Conservation (phyloP, 1,284 basidiomycete genomes). For the Cutaneotrichosporon arboriforme region DNA sequence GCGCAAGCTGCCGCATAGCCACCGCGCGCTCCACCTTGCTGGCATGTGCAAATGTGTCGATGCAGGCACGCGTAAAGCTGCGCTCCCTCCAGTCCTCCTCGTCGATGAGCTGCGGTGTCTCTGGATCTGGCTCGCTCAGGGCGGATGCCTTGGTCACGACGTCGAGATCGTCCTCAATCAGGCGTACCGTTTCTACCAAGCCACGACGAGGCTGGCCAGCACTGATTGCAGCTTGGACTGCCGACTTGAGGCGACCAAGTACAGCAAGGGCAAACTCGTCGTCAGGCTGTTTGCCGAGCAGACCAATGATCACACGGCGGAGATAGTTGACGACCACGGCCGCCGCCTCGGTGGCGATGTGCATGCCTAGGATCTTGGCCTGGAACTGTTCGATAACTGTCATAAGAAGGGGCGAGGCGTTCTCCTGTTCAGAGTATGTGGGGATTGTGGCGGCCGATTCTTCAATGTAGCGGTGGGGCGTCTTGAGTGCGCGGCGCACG, state of each 20-base stretch:
- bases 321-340: slow-evolving; percentile 60
- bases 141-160: slow-evolving; percentile 12
- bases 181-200: slow-evolving; percentile 50
- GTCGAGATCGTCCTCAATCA: slow-evolving; percentile 59
- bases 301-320: slow-evolving; percentile 57
- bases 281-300: slow-evolving; percentile 56
- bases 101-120: slow-evolving; percentile 15
- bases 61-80: slow-evolving; percentile 9
- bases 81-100: slow-evolving; percentile 14
- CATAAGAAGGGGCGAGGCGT: slow-evolving; percentile 67
- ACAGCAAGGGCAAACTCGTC: slow-evolving; percentile 35
- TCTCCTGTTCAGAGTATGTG: slow-evolving; percentile 20
- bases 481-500: slow-evolving; percentile 73
- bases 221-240: slow-evolving; percentile 28
- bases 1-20: neutral
- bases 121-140: slow-evolving; percentile 1
- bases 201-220: slow-evolving; percentile 44
- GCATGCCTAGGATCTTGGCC: slow-evolving; percentile 56
- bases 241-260: slow-evolving; percentile 19
- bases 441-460: slow-evolving; percentile 50
- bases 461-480: slow-evolving; percentile 82
- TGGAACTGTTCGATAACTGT: slow-evolving; percentile 68
- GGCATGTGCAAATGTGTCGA: neutral
- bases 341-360: slow-evolving; percentile 59
- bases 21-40: neutral